Evolutionary conservation across 2,329 filamentous ascomycete genomes (phyloP), one percentile per base, ranked within the genome.

Genomic region (Apiospora kogelbergensis): DNA sequence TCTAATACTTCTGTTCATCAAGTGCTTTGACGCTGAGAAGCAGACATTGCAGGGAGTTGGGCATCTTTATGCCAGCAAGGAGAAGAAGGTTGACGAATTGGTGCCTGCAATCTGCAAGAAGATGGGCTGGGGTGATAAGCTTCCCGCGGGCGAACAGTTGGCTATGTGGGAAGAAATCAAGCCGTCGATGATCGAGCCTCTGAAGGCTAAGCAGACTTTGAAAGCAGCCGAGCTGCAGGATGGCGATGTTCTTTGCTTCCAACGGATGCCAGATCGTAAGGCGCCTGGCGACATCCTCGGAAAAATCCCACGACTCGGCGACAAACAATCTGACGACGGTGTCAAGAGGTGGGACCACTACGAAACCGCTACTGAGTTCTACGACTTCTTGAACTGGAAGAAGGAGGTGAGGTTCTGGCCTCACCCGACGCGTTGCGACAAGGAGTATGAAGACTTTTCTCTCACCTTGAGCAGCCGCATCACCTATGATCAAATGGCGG

Each of bases 91-190:
- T 2, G 89, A 92, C 70, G 96, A 99, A 65, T 83, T 98, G 37
- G 89, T 91, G 5, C 89, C 93, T 1, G 82, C 88, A 40, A 98
- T 99, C 70, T 82, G 92, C 69, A 89, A 92, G 74, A 89, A 91
- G 77, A 96, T 98, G 93, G 88, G 89, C 15, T 98, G 96, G 95
- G 88, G 92, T 30, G 87, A 92, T 1, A 94, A 92, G 72, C 88
- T 92, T 4, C 84, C 88, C 3, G 88, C 82, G 1, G 86, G 88
- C 6, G 88, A 91, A 70, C 88, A 86, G 76, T 78, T 89, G 45
- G 78, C 85, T n/a, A 87, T 99, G 26, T 98, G 91, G 83, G 96
- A 99, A 86, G 96, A 99, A 83, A 98, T 99, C 81, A 99, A 98
- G 81, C 94, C 95, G 66, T 93, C 90, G 70, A 98, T 98, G 95